Evolutionary conservation across 495 filamentous ascomycete genomes (phyloP).

Genomic region (Chlorociboria aeruginascens): DNA sequence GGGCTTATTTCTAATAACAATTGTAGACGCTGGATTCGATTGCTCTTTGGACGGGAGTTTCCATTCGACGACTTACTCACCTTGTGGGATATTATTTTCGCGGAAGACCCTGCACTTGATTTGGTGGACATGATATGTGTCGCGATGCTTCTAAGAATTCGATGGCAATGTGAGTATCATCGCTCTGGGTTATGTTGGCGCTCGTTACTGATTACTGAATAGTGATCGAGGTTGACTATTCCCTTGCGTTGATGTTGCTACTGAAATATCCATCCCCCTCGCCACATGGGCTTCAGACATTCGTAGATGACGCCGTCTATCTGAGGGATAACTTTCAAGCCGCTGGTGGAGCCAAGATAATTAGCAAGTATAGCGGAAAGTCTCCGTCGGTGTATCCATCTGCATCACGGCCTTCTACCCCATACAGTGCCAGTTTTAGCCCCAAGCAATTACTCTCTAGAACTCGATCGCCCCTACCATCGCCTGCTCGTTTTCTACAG

Average conservation of each 20-base stretch:
- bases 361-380: constrained; percentile 71
- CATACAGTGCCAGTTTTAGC: constrained; percentile 18
- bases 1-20: not conserved
- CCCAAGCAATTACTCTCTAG: constrained; percentile 6
- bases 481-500: constrained; percentile 48
- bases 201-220: constrained; percentile 2
- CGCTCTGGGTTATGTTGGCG: not conserved
- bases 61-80: constrained; percentile 70
- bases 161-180: constrained; percentile 60
- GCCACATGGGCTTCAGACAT: constrained; percentile 53
- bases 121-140: constrained; percentile 83
- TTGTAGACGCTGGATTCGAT: constrained; percentile 78
- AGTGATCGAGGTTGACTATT: constrained; percentile 84
- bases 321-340: constrained; percentile 63
- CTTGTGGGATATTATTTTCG: constrained; percentile 88
- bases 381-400: constrained; percentile 35
- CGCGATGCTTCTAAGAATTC: constrained; percentile 84
- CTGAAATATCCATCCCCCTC: constrained; percentile 68
- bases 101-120: constrained; percentile 70
- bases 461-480: constrained; percentile 36
- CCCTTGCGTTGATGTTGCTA: constrained; percentile 64
- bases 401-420: constrained; percentile 23
- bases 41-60: constrained; percentile 90
- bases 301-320: constrained; percentile 83
- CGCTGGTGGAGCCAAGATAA: constrained; percentile 59